Base-by-base conservation (phyloP, 768 basidiomycete species). In the Macrolepiota dolichaula region DNA sequence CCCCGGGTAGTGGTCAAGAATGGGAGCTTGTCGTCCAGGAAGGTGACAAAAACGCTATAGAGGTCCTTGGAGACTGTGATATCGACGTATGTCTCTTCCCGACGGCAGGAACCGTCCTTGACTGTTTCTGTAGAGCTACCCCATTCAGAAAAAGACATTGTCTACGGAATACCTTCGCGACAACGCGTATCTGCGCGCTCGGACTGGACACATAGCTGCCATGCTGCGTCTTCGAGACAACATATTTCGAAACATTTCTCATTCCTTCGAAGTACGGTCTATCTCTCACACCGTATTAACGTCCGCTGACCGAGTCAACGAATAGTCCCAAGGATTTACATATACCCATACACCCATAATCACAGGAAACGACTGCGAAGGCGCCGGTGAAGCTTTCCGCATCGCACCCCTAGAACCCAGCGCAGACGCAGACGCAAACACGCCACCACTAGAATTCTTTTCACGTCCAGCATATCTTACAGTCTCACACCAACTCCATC, bases 401-500 rank as follows among this genome's bases (percentile, higher is more conserved):
- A 77, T 96, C 32, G 77, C 80, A 1, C 76, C 81, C 51, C 65
- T 80, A 24, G 64, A 73, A 52, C 57, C 55, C 7, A 29, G 55
- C 42, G 24, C 65, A 72, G 47, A 59, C 40, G 27, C 68, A 65
- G 19, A 74, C 75, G 58, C 72, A 73, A 29, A 40, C 12, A 25
- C 57, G 55, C 67, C 44, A 58, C 58, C 70, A 51, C 63, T 66
- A 36, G 86, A 90, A 67, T 94, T 94, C 73, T 94, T 96, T 74
- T 80, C 81, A 24, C 79, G 79, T 29, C 86, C 87, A 1, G 84
- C 94, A 17, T 91, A 91, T 71, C 83, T 99, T 32, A 96, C 96
- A 1, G 97, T 98, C 7, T 98, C 96, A 1, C 91, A 94, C 37
- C 97, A 99, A 73, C 83, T 99, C 3, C 96, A 99, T 70, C 86